Conservation (phyloP, 2,329 filamentous ascomycete species). For the Rhinocladiella mackenziei region DNA sequence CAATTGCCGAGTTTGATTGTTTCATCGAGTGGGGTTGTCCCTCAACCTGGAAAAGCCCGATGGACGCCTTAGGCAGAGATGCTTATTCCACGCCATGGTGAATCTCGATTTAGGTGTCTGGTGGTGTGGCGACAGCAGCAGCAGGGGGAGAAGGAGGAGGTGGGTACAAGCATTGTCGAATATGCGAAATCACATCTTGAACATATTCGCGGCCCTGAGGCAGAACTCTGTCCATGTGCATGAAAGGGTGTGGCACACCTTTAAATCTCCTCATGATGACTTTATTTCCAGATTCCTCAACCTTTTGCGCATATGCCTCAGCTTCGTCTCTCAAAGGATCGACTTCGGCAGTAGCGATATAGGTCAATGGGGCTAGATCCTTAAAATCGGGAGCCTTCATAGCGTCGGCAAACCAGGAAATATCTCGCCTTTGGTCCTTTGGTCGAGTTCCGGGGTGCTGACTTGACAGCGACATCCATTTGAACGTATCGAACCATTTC, state of each 20-base stretch:
- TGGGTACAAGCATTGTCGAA: conserved; percentile 25
- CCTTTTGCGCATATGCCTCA: conserved; percentile 28
- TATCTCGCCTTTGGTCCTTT: conserved; percentile 25
- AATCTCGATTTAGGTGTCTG: conserved; percentile 10
- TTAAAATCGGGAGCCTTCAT: conserved; percentile 28
- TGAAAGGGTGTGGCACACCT: conserved; percentile 29
- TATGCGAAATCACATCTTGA: conserved; percentile 26
- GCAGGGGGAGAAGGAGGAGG: conserved; percentile 12
- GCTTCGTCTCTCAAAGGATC: conserved; percentile 29
- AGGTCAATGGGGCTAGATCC: conserved; percentile 27
- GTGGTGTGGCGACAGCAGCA: conserved; percentile 8
- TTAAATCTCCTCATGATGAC: conserved; percentile 23
- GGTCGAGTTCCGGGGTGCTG: conserved; percentile 17
- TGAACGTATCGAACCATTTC: conserved; percentile 31
- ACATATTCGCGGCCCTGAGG: conserved; percentile 29
- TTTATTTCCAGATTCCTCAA: conserved; percentile 26
- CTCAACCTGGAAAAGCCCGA: too few species aligned
- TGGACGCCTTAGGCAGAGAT: too few species aligned
- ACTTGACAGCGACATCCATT: conserved; percentile 26
- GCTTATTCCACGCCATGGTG: too few species aligned
- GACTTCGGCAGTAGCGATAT: conserved; percentile 27
- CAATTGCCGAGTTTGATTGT: too few species aligned
- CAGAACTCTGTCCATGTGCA: conserved; percentile 28
- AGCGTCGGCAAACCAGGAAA: conserved; percentile 27
- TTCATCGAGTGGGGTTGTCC: too few species aligned